A percentile compares a stretch with the other conserved stretches of the same genome.
Evolutionary conservation across 1,139 yeast genomes (phyloP).

Genomic region (Yamadazyma friedrichii): DNA sequence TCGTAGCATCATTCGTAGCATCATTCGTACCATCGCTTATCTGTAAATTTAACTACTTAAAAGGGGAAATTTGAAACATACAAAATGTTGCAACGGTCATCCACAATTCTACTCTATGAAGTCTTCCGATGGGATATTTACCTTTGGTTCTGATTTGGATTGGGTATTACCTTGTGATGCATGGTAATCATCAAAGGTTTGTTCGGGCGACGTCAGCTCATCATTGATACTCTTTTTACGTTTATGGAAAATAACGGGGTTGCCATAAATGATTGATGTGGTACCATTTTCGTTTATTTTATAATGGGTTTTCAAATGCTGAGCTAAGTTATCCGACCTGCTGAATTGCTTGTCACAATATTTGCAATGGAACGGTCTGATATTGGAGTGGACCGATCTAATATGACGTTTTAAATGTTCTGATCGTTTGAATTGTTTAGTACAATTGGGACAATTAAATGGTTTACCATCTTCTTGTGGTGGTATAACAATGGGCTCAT

Average conservation of each 20-base stretch:
- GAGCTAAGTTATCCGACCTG: conserved; percentile 49
- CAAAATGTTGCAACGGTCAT: too few relatives aligned
- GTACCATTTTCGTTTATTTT: conserved; percentile 36
- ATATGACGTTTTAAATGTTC: conserved; percentile 51
- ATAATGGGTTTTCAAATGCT: conserved; percentile 50
- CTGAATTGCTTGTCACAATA: conserved; percentile 50
- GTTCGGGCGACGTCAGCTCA: background rate
- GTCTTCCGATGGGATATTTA: too few relatives aligned
- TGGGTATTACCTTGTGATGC: too few relatives aligned
- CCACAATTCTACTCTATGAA: too few relatives aligned
- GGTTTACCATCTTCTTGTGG: conserved; percentile 28
- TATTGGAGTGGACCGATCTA: conserved; percentile 48
- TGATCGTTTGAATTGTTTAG: conserved; percentile 46
- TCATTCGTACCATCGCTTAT: too few relatives aligned
- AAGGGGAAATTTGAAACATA: too few relatives aligned
- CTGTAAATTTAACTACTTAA: too few relatives aligned
- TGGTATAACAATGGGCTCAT: conserved; percentile 9
- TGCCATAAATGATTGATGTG: conserved; percentile 38
- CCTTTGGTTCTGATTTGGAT: too few relatives aligned
- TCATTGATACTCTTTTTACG: conserved; percentile 19
- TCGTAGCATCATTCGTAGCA: too few relatives aligned
- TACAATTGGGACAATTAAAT: conserved; percentile 47
- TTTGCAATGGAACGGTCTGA: conserved; percentile 49
- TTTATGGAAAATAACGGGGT: conserved; percentile 27
- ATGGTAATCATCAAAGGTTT: too few relatives aligned